Conservation (phyloP, 148 eudicot species). For the Rhododendron kiyosumense region DNA sequence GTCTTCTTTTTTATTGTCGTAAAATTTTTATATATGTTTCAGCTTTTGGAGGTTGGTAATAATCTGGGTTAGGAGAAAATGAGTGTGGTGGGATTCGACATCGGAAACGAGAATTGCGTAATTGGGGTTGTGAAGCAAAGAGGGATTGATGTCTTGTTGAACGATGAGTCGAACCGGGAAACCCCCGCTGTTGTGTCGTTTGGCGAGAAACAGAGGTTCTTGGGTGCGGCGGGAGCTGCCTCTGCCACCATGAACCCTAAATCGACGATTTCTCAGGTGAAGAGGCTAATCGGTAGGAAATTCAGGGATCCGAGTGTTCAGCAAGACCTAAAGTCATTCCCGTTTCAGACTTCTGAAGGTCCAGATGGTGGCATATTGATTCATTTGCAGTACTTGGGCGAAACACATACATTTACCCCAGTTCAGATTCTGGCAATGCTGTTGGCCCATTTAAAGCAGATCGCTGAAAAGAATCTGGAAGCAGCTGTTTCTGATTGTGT, state of each 20-base stretch:
- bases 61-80: conserved; percentile 17
- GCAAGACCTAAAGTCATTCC: conserved; percentile 57
- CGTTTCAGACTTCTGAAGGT: conserved; percentile 73
- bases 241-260: conserved; percentile 75
- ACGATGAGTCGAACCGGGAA: conserved; percentile 83
- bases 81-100: conserved; percentile 84
- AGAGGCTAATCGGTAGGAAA: conserved; percentile 65
- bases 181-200: conserved; percentile 83
- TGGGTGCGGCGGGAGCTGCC: conserved; percentile 71
- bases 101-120: conserved; percentile 92
- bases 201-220: conserved; percentile 82
- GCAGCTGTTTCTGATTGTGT: conserved; percentile 52
- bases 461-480: conserved; percentile 65
- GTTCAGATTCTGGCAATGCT: conserved; percentile 91
- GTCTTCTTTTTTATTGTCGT: not conserved
- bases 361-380: conserved; percentile 70
- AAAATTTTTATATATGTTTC: not conserved
- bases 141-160: conserved; percentile 80
- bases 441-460: conserved; percentile 72
- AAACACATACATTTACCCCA: conserved; percentile 56
- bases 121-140: conserved; percentile 67
- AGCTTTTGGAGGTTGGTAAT: not conserved
- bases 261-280: conserved; percentile 84
- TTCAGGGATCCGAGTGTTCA: conserved; percentile 54
- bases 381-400: conserved; percentile 55